These are phyloP conservation scores for Seiridium unicorne DNA, from an alignment of 2,329 filamentous ascomycete species.

Conservation along the genomic window DNA sequence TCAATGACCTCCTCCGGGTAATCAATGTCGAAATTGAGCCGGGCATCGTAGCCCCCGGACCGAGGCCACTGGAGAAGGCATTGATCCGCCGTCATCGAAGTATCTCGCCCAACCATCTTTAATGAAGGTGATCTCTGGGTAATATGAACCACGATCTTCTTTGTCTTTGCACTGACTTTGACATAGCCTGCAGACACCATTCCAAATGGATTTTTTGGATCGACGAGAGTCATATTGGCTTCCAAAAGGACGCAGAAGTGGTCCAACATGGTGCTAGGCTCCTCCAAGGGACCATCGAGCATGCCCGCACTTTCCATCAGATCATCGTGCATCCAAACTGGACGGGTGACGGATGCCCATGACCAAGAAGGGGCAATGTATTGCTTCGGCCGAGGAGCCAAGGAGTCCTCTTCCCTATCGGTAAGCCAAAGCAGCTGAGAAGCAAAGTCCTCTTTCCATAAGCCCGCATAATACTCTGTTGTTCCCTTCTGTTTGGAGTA, in stretches of 20 bases:
- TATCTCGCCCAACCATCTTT: not conserved
- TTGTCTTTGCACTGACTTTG: not conserved
- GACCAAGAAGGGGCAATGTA: not conserved
- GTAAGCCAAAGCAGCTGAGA: not conserved
- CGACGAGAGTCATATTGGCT: not conserved
- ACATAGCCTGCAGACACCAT: not conserved
- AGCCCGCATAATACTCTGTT: not conserved
- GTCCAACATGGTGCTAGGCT: not conserved
- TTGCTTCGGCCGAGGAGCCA: not conserved
- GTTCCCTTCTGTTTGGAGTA: not conserved
- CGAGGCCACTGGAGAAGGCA: not conserved
- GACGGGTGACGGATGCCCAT: not conserved
- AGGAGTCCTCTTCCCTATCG: not conserved
- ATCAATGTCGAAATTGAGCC: not conserved
- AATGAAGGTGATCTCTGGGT: not conserved
- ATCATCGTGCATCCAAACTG: not conserved
- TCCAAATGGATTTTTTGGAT: not conserved
- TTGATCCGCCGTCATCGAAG: not conserved
- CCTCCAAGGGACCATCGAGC: not conserved
- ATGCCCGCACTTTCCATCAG: not conserved
- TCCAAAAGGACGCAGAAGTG: not conserved
- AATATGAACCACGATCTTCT: not conserved
- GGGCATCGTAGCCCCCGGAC: not conserved
- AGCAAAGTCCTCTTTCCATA: not conserved
- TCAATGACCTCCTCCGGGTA: not conserved